Evolutionary conservation across 1,139 yeast species (phyloP).

Genomic region (Hemisphaericaspora xylofermentans): DNA sequence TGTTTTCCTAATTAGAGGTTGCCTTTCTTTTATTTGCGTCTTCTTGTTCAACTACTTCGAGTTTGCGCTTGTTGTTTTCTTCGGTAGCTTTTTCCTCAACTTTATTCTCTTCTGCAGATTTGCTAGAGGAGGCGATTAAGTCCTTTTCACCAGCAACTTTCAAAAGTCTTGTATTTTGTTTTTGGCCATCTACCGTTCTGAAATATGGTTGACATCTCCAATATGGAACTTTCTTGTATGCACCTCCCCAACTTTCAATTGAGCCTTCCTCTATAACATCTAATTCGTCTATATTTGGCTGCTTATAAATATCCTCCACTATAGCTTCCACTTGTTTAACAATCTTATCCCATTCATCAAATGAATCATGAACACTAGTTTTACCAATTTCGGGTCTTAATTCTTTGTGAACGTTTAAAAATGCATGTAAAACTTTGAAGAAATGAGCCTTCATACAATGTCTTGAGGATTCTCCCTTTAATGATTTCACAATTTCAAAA

Average conservation of each 20-base stretch:
- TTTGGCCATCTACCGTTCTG: conserved; percentile 75
- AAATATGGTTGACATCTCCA: conserved; percentile 98
- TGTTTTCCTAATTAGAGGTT: neutral
- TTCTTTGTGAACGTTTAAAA: conserved; percentile 71
- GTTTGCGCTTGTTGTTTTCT: conserved; percentile 4
- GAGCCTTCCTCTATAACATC: conserved; percentile 59
- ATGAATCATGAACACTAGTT: conserved; percentile 44
- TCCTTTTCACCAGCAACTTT: conserved; percentile 37
- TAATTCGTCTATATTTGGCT: conserved; percentile 38
- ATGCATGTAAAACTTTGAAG: conserved; percentile 80
- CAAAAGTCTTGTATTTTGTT: conserved; percentile 41
- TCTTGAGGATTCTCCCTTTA: conserved; percentile 73
- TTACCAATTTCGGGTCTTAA: conserved; percentile 72
- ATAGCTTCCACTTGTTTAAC: conserved; percentile 65
- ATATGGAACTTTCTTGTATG: conserved; percentile 81
- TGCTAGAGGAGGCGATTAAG: conserved; percentile 6
- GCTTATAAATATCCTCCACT: conserved; percentile 55
- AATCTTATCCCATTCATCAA: conserved; percentile 66
- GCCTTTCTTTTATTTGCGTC: neutral
- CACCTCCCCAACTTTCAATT: conserved; percentile 72
- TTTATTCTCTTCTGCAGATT: conserved; percentile 7
- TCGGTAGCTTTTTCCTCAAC: conserved; percentile 3
- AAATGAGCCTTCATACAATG: conserved; percentile 91
- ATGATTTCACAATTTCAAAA: conserved; percentile 71
- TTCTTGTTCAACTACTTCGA: conserved; percentile 1